Base-by-base conservation (phyloP, 768 basidiomycete species). In the Boletus pseudopeckii region DNA sequence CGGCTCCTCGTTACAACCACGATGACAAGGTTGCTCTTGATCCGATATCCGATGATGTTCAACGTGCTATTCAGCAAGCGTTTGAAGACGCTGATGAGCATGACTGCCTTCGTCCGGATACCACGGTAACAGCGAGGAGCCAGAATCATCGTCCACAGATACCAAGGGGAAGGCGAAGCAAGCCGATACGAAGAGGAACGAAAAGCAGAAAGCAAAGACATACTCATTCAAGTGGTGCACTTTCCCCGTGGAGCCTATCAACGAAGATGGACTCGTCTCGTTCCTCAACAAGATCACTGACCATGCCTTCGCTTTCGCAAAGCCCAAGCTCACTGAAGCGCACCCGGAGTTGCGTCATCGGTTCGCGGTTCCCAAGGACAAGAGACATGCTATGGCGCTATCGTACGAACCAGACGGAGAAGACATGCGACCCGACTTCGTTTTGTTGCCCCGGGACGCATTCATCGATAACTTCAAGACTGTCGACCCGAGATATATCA, bases 271-370 rank as follows among this genome's bases (percentile, higher is more conserved):
- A 15, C 37, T 60, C 8, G 59, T 56, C 5, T 33, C 36, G 0
- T 61, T 61, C 30, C 45, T 56, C 1, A 60, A 60, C 1, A 13
- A 37, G 1, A 33, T 59, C 44, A 50, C 54, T n/a, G 58, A 60
- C 36, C 44, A 7, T 10, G 53, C 57, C 0, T 45, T 55, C n/a
- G 28, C 17, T 10, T 26, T 60, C 37, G 44, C 47, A 4, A 30
- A 47, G 22, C 45, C 53, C 7, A 30, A 18, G 5, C 45, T 41
- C 24, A 5, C 38, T 1, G 7, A 2, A 0, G 20, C 36, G 3
- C 40, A 45, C 9, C 18, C 28, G 17, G 5, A 50, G n/a, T 32
- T 59, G 26, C 41, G 17, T 6, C 58, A 60, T 38, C 59, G 57
- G 0, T 59, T 60, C 15, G 53, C 47, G 0, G 18, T 36, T 11